Base-by-base conservation (phyloP, 2,329 filamentous ascomycete genomes). In the Ceratocystis huliohia region DNA sequence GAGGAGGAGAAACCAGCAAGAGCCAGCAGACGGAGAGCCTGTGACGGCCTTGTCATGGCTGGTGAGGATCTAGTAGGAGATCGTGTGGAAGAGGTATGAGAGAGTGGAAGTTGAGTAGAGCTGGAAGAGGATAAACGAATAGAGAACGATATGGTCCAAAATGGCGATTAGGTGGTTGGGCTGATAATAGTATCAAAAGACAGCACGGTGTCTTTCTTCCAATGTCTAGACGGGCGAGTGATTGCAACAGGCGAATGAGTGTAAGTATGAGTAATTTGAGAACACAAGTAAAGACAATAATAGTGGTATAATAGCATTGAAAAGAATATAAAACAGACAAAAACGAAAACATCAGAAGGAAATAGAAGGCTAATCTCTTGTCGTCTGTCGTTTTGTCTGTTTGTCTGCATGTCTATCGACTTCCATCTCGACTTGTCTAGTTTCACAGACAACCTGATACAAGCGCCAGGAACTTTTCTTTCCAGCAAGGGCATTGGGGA, bases 1-100 rank as follows among this genome's bases (percentile, higher is more conserved):
- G 66, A 81, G 72, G 69, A 76, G 15, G 56, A 59, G 56, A 59
- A 8, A 3, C 56, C 70, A 57, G 74, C 71, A 66, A 74, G 73
- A 67, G 82, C 74, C 69, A 76, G 72, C 62, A 77, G 72, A 66
- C 75, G 74, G 57, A 75, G 69, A 68, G 73, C 73, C 67, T 71
- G 69, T 67, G 71, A 71, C 65, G 70, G 67, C 67, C 70, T 71
- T 63, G 69, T 68, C 75, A 78, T 71, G 63, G 45, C 37, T 45
- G 33, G 37, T 44, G 46, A 66, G 20, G 13, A 30, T 20, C 28
- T 59, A 28, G 48, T n/a, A 80, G 71, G 66, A 65, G 37, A 53
- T 2, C 15, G n/a, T 6, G 6, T 61, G 45, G 13, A 61, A 20
- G 33, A 45, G 30, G 48, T 50, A 50, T 63, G 62, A 57, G 25